Evolutionary conservation across 2,329 filamentous ascomycete species (phyloP), one percentile per base, ranked within the genome.

Genomic region (Berkeleyomyces rouxiae): DNA sequence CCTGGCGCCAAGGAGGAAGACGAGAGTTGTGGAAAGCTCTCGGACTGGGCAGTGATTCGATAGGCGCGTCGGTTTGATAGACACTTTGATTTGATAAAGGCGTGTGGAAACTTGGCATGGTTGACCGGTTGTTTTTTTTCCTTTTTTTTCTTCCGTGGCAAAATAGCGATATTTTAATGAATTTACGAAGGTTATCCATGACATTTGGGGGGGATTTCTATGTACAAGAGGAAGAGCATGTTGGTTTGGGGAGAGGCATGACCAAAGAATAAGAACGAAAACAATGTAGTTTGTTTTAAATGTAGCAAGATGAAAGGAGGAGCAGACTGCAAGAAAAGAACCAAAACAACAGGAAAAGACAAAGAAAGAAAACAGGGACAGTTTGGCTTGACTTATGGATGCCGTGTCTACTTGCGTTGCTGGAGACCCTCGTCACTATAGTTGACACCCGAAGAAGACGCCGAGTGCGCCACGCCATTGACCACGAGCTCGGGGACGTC

Each of bases 21-120:
- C 67, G 82, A 84, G 63, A 75, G 73, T 47, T 76, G 80, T 10
- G 77, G 84, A 59, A 80, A 81, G 67, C 77, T 93, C 63, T 82
- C 84, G 49, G 87, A 89, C 71, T 93, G 88, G 87, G 87, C 87
- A 59, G 84, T 91, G 61, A 96, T 96, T 69, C 84, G 90, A 67
- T 85, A 72, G 77, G 13, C 11, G 23, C 23, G 23, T 23, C 23
- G 23, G 23, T 23, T 23, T 2, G 23, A 23, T 23, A 23, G 23
- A 23, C 23, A 23, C 23, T 23, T 23, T 1, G 23, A 2, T 23
- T 23, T 2, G 23, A 23, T 23, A 23, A 23, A 23, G 23, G 23
- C 23, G 23, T 23, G 51, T n/a, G 3, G 10, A 13, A 55, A n/a
- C 43, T 59, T 44, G 6, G n/a, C 36, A 55, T 55, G 31, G 23